These are phyloP conservation scores for Colletotrichum liaoningense DNA, from an alignment of 2,329 filamentous ascomycete species.

Conservation along the genomic window DNA sequence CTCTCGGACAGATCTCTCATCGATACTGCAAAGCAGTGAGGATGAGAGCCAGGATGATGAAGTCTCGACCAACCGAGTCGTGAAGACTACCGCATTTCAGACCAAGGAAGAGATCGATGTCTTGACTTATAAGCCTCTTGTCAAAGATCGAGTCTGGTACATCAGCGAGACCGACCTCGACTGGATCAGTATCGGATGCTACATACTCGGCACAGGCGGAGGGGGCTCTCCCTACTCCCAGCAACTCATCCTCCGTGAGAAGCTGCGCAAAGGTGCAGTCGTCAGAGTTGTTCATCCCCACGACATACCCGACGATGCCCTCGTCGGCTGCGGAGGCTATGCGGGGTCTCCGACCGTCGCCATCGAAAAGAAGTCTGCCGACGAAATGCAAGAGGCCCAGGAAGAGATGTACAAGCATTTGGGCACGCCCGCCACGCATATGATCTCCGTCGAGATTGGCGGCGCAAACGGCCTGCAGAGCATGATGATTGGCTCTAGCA, in stretches of 20 bases:
- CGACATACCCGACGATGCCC: constrained; percentile 61
- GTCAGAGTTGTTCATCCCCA: constrained; percentile 63
- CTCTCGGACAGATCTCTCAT: constrained; percentile 43
- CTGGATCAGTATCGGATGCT: constrained; percentile 69
- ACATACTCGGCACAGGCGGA: constrained; percentile 71
- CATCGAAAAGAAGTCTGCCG: constrained; percentile 69
- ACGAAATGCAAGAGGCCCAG: constrained; percentile 65
- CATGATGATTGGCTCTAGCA: constrained; percentile 65
- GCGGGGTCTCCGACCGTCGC: constrained; percentile 65
- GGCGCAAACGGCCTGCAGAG: constrained; percentile 72
- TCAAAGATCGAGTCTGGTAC: constrained; percentile 63
- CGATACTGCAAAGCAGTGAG: neutral
- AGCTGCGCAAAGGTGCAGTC: constrained; percentile 60
- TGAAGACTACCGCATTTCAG: constrained; percentile 22
- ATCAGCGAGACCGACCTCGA: constrained; percentile 62
- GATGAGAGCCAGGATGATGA: neutral
- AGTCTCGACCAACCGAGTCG: neutral
- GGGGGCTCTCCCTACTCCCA: constrained; percentile 66
- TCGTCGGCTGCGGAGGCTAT: constrained; percentile 67
- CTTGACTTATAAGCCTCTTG: constrained; percentile 59
- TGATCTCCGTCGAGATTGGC: constrained; percentile 74
- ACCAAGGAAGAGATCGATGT: constrained; percentile 46
- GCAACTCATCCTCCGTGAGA: constrained; percentile 62
- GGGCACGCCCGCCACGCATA: constrained; percentile 60
- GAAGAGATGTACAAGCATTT: constrained; percentile 64